Percentiles rank a stretch among this genome's conserved stretches.
Evolutionary conservation across 139 green algal species (phyloP).

Genomic region (Haematococcus lacustris): DNA sequence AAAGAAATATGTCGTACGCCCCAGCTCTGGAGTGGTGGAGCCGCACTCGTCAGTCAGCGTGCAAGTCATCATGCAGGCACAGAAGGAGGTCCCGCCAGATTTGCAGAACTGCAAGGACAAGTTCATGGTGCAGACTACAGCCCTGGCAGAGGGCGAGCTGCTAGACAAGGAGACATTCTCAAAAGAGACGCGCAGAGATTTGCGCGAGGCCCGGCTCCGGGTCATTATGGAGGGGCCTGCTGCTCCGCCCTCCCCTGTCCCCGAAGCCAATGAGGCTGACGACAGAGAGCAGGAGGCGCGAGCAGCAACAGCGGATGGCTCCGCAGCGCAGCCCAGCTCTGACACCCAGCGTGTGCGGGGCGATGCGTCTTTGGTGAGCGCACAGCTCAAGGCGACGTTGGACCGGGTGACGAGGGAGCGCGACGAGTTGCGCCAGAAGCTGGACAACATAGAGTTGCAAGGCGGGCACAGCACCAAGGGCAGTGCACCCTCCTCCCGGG

Average conservation of each 20-base stretch:
- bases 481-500: background rate
- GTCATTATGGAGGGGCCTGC: conserved; percentile 48
- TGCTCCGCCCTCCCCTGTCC: conserved; percentile 44
- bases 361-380: too few relatives aligned
- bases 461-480: background rate
- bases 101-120: conserved; percentile 55
- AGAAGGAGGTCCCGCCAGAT: conserved; percentile 51
- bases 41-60: conserved; percentile 10
- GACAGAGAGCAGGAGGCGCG: background rate
- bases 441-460: conserved; percentile 14
- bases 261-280: conserved; percentile 29
- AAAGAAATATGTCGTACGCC: conserved; percentile 57
- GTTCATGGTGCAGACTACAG: conserved; percentile 52
- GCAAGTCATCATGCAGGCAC: conserved; percentile 47
- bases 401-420: conserved; percentile 14
- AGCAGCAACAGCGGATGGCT: background rate
- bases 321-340: too few relatives aligned
- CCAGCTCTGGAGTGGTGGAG: conserved; percentile 44
- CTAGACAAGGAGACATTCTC: conserved; percentile 36
- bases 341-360: too few relatives aligned
- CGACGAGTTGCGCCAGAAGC: conserved; percentile 22
- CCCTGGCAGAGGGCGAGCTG: conserved; percentile 28
- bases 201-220: conserved; percentile 36
- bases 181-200: conserved; percentile 17
- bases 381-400: conserved; percentile 1